Evolutionary conservation across 1,139 yeast species (phyloP), one percentile per base, ranked within the genome.

Genomic region (Hyphopichia pseudoburtonii): DNA sequence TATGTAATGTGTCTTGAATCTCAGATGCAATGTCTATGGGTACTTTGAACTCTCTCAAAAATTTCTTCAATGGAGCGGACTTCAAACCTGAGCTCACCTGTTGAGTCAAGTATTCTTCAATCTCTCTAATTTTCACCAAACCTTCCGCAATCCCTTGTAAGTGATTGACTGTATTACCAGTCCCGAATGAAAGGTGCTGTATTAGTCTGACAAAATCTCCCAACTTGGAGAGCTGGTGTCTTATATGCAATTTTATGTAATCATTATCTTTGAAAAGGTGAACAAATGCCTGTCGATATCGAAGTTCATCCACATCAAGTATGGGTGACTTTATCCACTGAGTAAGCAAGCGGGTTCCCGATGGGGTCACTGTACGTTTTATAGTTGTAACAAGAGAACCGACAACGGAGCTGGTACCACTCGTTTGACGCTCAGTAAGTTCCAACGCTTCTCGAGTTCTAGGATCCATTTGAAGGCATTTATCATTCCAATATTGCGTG

Each of bases 311-410:
- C 0, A 76, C 49, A 47, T 83, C 76, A 4, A 85, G 68, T 0
- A 86, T 72, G 0, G 99, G 99, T 0, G 90, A 81, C 16, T 86
- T 73, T 3, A 92, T 62, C 97, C 97, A 89, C 37, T 82, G 82
- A 3, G 82, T 75, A 15, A 92, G 63, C 17, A 86, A 54, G 33
- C 98, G 66, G 0, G 95, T 66, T 0, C 98, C 98, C 0, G 95
- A 80, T 1, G 82, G 73, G 0, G 98, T 88, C 2, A 76, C 76
- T 0, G 97, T 92, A 38, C 84, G 64, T 41, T 78, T 76, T 7
- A 92, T 73, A 0, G 87, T 73, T 14, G 79, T 76, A 10, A 86
- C 63, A 14, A 92, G 60, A 0, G 96, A 82, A 0, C 96, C 96
- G 10, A 73, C 73, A 4, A 64, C 66, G 11, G 81, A 70, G 14